These are phyloP conservation scores for Rachicladosporium sp. DNA, from an alignment of 2,329 filamentous ascomycete genomes.

Conservation along the genomic window DNA sequence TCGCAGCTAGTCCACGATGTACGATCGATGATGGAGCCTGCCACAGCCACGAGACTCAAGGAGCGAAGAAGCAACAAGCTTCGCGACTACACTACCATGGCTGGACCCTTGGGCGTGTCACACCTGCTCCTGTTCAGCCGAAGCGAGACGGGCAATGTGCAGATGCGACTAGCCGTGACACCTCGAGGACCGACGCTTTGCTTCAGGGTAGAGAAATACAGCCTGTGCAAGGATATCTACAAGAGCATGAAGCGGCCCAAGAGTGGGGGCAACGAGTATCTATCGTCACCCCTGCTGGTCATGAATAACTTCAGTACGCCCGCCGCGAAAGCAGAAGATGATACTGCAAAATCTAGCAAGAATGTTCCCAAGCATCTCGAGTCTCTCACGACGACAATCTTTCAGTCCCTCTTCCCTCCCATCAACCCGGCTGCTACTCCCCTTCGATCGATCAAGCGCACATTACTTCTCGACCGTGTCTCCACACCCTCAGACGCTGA, in stretches of 20 bases:
- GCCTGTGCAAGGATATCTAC: constrained; percentile 79
- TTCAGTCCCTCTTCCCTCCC: constrained; percentile 89
- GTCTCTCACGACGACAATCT: constrained; percentile 80
- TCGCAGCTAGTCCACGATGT: constrained; percentile 88
- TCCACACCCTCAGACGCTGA: constrained; percentile 19
- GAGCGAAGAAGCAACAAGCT: constrained; percentile 80
- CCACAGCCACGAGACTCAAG: constrained; percentile 78
- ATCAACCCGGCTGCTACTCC: constrained; percentile 88
- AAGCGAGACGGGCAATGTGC: constrained; percentile 81
- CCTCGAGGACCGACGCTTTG: constrained; percentile 86
- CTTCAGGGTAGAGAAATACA: constrained; percentile 91
- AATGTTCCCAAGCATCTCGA: constrained; percentile 84
- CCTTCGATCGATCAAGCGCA: constrained; percentile 80
- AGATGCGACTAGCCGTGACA: constrained; percentile 74
- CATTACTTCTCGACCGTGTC: constrained; percentile 82
- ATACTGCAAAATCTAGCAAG: constrained; percentile 34
- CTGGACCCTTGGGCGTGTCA: constrained; percentile 81
- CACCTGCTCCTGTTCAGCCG: constrained; percentile 89
- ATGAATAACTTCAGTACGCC: constrained; percentile 88
- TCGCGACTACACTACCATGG: constrained; percentile 90
- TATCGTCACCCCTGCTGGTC: constrained; percentile 78
- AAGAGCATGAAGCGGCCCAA: constrained; percentile 72
- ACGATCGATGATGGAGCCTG: constrained; percentile 86
- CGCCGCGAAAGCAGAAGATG: constrained; percentile 26
- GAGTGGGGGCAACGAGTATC: constrained; percentile 62